Conservation (phyloP, 2,329 filamentous ascomycete genomes). For the Aspergillus chevalieri region DNA sequence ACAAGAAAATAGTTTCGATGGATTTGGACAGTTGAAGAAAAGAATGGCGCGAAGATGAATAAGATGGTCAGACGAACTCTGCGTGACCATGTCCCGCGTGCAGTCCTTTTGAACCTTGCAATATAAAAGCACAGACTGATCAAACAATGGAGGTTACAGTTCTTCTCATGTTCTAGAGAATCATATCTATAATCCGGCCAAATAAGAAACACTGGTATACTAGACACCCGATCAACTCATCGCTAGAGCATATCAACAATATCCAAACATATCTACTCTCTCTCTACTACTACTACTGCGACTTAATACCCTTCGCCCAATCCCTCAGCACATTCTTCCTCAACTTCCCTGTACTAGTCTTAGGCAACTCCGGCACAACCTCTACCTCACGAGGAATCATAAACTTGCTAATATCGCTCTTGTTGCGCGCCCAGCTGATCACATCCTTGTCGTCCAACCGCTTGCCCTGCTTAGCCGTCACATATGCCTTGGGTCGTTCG, state of each 20-base stretch:
- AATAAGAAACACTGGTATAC: no score
- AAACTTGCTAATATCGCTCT: constrained; percentile 77
- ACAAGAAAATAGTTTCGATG: not conserved
- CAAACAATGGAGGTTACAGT: no score
- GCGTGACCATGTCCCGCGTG: not conserved
- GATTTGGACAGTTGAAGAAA: not conserved
- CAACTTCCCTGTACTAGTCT: constrained; percentile 95
- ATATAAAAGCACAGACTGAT: no score
- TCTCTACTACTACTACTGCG: not conserved
- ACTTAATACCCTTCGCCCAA: constrained; percentile 62
- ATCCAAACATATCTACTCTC: not conserved
- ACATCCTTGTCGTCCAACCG: constrained; percentile 59
- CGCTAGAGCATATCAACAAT: not conserved
- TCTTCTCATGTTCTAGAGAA: no score
- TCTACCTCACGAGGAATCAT: constrained; percentile 75
- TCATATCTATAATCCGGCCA: no score
- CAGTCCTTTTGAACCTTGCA: not conserved
- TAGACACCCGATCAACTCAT: not conserved
- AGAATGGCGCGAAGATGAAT: constrained; percentile 1
- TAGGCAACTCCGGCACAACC: constrained; percentile 80
- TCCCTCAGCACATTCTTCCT: constrained; percentile 88
- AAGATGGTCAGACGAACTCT: not conserved
- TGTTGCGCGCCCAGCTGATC: constrained; percentile 77
- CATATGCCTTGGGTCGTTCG: constrained; percentile 87
- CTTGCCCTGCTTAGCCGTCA: constrained; percentile 70